A percentile compares a stretch with the other conserved stretches of the same genome.
Conservation (phyloP, 2,329 filamentous ascomycete species). For the Calonectria pseudoreteaudii region DNA sequence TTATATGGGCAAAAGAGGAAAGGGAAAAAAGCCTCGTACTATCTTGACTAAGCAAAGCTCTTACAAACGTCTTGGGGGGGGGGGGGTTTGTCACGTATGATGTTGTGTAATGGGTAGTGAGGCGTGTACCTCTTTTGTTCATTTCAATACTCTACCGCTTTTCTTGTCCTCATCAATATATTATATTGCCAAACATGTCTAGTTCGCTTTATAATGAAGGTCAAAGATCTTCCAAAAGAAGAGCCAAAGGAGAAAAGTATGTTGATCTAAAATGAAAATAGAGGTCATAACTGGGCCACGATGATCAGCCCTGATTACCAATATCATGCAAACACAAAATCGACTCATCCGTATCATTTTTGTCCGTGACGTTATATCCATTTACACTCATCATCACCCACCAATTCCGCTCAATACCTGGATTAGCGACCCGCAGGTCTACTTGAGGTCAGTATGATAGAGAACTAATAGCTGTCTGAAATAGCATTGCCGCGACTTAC, state of each 20-base stretch:
- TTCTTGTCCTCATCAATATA: too few relatives aligned
- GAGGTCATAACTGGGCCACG: background rate
- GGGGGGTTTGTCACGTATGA: too few relatives aligned
- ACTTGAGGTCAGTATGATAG: background rate
- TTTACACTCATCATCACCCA: slow-evolving; percentile 1
- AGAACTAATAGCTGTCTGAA: background rate
- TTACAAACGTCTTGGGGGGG: too few relatives aligned
- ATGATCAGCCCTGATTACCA: background rate
- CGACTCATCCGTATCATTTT: background rate
- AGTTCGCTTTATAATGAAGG: too few relatives aligned
- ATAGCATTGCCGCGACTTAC: background rate
- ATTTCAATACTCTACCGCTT: too few relatives aligned
- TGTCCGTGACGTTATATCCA: background rate
- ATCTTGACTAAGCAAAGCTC: too few relatives aligned
- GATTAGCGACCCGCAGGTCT: background rate
- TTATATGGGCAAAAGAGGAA: too few relatives aligned
- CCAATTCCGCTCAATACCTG: background rate
- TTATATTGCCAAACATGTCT: too few relatives aligned
- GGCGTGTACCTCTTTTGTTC: too few relatives aligned
- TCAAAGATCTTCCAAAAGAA: background rate
- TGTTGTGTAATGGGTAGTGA: too few relatives aligned
- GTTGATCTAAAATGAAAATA: background rate
- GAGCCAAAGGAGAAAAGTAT: too few relatives aligned
- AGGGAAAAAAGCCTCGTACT: too few relatives aligned
- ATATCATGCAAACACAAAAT: slow-evolving; percentile 1